Evolutionary conservation across 148 eudicot genomes (phyloP), one percentile per base, ranked within the genome.

Genomic region (Camellia granthamiana): DNA sequence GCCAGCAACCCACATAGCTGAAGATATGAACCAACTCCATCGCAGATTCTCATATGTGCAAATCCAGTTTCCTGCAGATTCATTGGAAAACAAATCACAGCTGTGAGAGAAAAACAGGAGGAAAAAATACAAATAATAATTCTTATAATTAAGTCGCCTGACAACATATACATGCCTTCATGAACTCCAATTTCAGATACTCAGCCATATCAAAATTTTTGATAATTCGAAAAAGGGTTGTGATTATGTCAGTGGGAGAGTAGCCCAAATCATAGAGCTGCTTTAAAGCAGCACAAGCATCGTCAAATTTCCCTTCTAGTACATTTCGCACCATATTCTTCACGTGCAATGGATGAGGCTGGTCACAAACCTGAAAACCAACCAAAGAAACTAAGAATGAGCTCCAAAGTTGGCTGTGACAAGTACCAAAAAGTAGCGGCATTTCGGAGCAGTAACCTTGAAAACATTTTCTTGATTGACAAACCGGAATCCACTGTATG

Each of bases 341-440:
- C 76, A 96, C 98, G 77, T 92, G 97, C 90, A 96, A 87, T 62
- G 99, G 99, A 88, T 96, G 99, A 77, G 99, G 99, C 89, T 96
- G 99, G 85, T 96, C 99, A 77, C 99, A 96, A 41, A 96, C 99
- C 99, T 96, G 86, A 84, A 80, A 82, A 56, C 30, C 30, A 30
- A 30, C 30, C 30, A 30, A 30, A 30, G 30, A 30, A 0, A 77
- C 7, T 69, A 52, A 79, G 75, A 8, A 41, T 46, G 23, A 51
- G 58, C 30, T 69, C 30, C 15, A 18, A 10, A 59, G 38, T 51
- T 49, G 19, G 80, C 52, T 43, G 55, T 51, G 66, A 60, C 5
- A 71, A 64, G 38, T 10, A 75, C 30, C 30, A 30, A 54, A 54
- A 30, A 3, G 43, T 1, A 3, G 65, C 3, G 30, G 5, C 4